Base-by-base conservation (phyloP, 768 basidiomycete genomes). In the Boletus barrowsii region DNA sequence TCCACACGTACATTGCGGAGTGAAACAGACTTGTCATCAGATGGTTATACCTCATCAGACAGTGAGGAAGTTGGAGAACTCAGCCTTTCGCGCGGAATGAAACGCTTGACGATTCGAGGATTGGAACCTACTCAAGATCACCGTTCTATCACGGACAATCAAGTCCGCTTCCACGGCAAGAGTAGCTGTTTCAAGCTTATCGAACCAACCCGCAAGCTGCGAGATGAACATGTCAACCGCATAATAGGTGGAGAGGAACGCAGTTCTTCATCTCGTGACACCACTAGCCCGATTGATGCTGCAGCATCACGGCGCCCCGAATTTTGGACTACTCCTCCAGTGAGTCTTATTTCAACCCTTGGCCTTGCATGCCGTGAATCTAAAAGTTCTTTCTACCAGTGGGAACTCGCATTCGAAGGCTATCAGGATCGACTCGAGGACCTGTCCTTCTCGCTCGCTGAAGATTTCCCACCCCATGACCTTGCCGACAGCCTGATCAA, bases 401-500 rank as follows among this genome's bases (percentile, higher is more conserved):
- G 85, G 83, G 86, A 87, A 65, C 63, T 76, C 39, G 67, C 66
- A 26, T 84, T 77, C 63, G 84, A 85, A 67, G 76, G 78, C 18
- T 68, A 72, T 47, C 70, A 70, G 58, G 58, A 65, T 40, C 63
- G 63, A 35, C 55, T 59, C 4, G 54, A 64, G 5, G 39, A 51
- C 18, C 56, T 79, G 51, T 64, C 70, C 44, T 58, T 64, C 42
- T 67, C 76, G 55, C 60, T 79, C 15, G 57, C 66, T 40, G 68
- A 73, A n/a, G 56, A 65, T 63, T 85, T 88, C 45, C 93, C 91
- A 37, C 81, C 88, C 0, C 62, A 69, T 15, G 84, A 87, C 54
- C 79, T 93, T 17, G 79, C 79, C 9, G 63, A 69, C 29, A 65
- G 60, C 17, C 76, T 97, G 30, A 81, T 94, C 58, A 72, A 81